Evolutionary conservation across 257 asterid genomes (phyloP), one percentile per base, ranked within the genome.

Genomic region (Solanum okadae): DNA sequence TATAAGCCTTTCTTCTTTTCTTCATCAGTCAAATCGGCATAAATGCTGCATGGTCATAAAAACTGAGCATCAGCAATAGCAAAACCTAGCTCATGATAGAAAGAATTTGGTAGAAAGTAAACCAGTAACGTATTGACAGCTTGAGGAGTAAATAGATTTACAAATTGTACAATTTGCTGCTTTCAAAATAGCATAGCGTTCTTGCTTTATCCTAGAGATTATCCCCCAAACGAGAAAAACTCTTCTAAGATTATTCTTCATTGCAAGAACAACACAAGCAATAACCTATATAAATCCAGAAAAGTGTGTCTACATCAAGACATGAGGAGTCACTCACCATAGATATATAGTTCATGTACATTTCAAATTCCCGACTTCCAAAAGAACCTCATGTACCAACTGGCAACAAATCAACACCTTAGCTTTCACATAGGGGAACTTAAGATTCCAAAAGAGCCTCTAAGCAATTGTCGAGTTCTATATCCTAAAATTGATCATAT

Each of bases 1-100:
- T 89, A 79, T 87, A 89, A 87, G 95, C 98, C 99, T 6, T 87
- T 86, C 91, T 90, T 92, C 95, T 96, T 95, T 91, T 92, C 95
- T 85, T 95, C 98, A 1, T 94, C 98, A 0, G 94, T 88, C 73
- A 94, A 87, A 71, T 96, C 98, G 10, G 92, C 98, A 75, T 97
- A 96, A 12, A 97, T n/a, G 98, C 99, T 97, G 94, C 90, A 90
- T 87, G 52, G 31, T 35, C 87, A 33, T 37, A 87, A 29, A 70
- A 42, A 25, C 7, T 15, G 15, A 4, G 38, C 56, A 14, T 78
- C 61, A n/a, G 77, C 14, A 72, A n/a, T n/a, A n/a, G n/a, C n/a
- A 49, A 27, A 65, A 86, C 22, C 25, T 40, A 86, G 78, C 65
- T 85, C 70, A 37, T 18, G 15, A 40, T 27, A 40, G 34, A 9